Base-by-base conservation (phyloP, 495 filamentous ascomycete species). In the Platismatia glauca region DNA sequence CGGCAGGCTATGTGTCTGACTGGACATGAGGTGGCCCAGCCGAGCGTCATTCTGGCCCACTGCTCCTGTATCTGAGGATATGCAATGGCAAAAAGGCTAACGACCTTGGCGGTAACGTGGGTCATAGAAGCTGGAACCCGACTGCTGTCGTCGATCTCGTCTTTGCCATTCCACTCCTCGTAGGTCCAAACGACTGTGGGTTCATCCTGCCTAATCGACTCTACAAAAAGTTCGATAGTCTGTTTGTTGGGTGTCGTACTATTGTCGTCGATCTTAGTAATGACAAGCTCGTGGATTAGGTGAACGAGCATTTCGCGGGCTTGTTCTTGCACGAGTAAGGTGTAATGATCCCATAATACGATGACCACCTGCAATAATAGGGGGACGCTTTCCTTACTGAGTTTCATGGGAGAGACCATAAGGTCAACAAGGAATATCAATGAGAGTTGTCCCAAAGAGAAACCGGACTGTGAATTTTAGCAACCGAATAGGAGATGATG, bases 251-350 rank as follows among this genome's bases (percentile, higher is more conserved):
- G 81, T 1, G 72, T 69, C 0, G 84, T 80, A 8, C 81, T 82
- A 59, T 85, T 79, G 61, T 96, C 89, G 62, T 92, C 90, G 52
- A 96, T 82, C 62, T 87, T 88, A 1, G 95, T 94, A 43, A 97
- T 91, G 35, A 98, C 88, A 20, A 98, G 81, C 70, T 97, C 95
- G 69, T 98, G 94, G 55, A 98, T 96, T 12, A 98, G 81, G 77
- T 98, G 94, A 38, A 98, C 91, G 20, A 97, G 81, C 94, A 98
- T 96, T 69, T 98, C 94, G 52, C 92, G 85, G 46, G 94, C 91
- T 72, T 97, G 91, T 64, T 97, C 94, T 68, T 96, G 94, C 1
- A 98, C 93, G 16, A 96, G 83, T n/a, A 89, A 82, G 4, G 87
- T 95, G 68, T 97, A 95, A 61, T 96, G 90, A 70, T 98, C 94